A percentile compares a stretch with the other conserved stretches of the same genome.
These are phyloP conservation scores for Carallia brachiata DNA, from an alignment of 345 rosid genomes.

Conservation along the genomic window DNA sequence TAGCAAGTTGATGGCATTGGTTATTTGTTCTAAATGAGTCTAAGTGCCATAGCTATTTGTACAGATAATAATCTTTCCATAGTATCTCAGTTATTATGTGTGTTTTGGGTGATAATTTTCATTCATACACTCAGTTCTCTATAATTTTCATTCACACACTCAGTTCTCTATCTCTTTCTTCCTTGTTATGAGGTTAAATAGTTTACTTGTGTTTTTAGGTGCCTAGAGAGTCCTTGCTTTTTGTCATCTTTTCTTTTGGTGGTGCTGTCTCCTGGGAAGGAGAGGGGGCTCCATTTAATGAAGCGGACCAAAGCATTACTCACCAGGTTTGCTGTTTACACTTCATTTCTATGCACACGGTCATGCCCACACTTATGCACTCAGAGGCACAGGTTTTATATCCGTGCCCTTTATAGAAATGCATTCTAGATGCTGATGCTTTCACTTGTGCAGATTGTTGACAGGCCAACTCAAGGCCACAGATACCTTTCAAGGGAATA, in stretches of 20 bases:
- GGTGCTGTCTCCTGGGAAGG: conserved; percentile 97
- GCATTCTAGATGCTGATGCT: background rate
- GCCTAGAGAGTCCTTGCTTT: conserved; percentile 89
- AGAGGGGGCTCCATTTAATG: conserved; percentile 79
- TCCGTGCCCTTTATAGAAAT: background rate
- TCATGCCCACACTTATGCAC: background rate
- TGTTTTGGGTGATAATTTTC: background rate
- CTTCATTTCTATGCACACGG: too few species aligned
- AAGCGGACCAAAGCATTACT: conserved; percentile 78
- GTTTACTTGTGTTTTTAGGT: conserved; percentile 44
- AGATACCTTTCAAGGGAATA: conserved; percentile 73
- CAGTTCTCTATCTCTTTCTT: background rate
- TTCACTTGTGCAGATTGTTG: conserved; percentile 65
- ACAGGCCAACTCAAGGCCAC: conserved; percentile 87
- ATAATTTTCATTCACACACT: background rate
- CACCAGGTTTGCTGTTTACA: conserved; percentile 62
- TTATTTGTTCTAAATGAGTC: too few species aligned
- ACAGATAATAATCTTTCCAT: too few species aligned
- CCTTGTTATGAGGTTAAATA: background rate
- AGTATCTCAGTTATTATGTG: background rate
- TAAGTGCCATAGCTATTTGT: too few species aligned
- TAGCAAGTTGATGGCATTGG: too few species aligned
- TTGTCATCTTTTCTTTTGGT: conserved; percentile 92
- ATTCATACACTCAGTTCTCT: background rate
- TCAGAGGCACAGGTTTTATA: background rate